Evolutionary conservation across 164 flowering plant genomes (phyloP), one percentile per base, ranked within the genome.

Genomic region (Malania oleifera): DNA sequence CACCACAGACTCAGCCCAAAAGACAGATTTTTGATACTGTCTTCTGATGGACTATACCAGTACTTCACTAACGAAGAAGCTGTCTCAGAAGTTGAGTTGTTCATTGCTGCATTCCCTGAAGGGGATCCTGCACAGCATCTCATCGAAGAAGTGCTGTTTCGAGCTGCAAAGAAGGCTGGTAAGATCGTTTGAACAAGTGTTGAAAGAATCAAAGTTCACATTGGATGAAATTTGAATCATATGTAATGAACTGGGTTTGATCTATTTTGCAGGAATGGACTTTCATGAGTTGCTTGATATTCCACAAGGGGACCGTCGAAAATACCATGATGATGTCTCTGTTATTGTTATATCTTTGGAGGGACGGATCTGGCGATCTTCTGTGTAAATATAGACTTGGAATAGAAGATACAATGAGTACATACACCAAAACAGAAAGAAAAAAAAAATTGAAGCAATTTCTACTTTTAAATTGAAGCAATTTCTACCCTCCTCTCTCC

Each of bases 331-430:
- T 39, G 95, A 87, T 54, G 82, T 87, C 13, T 82, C 95, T 4
- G 71, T 87, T 9, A 84, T 87, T 24, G 74, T 87, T 35, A 77
- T 87, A 19, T 87, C 95, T 18, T 74, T 87, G 56, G 88, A 87
- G 49, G 90, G 95, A 64, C 65, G 86, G 54, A 81, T 87, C 58
- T 87, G 95, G 95, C 77, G 86, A 47, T 87, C 95, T 27, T 75
- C 80, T 22, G 77, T 84, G 76, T 81, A 80, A 79, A 82, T 72
- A 73, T 51, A 34, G 25, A 40, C 18, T 2, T 56, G 18, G 35
- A 4, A 31, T 31, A 31, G 35, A 31, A 31, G 4, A 31, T 31
- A 9, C 35, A n/a, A n/a, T n/a, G 35, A 31, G 6, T 31, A 9
- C 35, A 31, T 31, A 31, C 35, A 31, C 35, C 35, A 9, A 31